Evolutionary conservation across 78 protist species (phyloP).

Genomic region (Isochrysis galbana): DNA sequence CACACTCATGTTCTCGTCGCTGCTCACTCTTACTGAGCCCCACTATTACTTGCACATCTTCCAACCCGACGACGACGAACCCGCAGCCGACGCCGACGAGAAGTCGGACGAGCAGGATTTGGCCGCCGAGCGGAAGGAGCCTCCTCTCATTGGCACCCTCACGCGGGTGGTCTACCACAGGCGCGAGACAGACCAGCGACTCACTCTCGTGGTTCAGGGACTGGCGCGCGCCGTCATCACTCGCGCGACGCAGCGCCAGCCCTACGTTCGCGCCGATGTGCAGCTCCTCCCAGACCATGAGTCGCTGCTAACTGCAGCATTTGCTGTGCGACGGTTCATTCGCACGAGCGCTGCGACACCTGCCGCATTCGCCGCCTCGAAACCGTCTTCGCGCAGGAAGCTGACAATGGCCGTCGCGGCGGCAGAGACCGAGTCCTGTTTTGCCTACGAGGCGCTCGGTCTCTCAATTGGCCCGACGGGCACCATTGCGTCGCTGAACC

Average conservation of each 20-base stretch:
- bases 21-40: background rate
- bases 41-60: background rate
- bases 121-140: background rate
- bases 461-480: background rate
- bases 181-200: background rate
- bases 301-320: background rate
- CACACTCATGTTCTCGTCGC: background rate
- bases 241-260: background rate
- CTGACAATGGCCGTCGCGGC: background rate
- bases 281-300: background rate
- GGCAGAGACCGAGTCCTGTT: background rate
- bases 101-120: too few species aligned
- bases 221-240: background rate
- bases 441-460: background rate
- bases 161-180: background rate
- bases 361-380: background rate
- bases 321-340: background rate
- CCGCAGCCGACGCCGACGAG: background rate
- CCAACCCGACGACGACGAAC: background rate
- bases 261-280: background rate
- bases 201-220: background rate
- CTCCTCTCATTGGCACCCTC: background rate
- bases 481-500: background rate
- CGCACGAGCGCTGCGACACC: too few species aligned
- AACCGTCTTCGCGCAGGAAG: background rate